phyloP scores from a whole-genome alignment of 2,329 filamentous ascomycete genomes.

The Colletotrichum graminicola region DNA sequence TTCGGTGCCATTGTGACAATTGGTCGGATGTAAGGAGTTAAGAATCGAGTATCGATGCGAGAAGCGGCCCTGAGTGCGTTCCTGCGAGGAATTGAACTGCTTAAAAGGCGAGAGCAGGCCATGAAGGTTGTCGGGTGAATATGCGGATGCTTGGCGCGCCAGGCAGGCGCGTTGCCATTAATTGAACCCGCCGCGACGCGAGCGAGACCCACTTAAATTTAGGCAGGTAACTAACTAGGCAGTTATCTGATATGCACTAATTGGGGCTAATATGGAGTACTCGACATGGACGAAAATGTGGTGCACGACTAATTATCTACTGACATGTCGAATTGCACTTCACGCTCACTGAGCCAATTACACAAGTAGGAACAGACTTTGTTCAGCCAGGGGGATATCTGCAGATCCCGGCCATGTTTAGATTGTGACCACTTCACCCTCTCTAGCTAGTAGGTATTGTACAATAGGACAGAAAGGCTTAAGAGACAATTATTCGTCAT shows the following conservation, averaged over 20 bases:
- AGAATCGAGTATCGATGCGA: constrained; percentile 10
- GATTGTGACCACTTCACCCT: constrained; percentile 41
- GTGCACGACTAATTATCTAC: background rate
- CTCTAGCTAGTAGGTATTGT: constrained; percentile 44
- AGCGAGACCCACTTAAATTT: constrained; percentile 22
- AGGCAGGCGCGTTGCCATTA: constrained; percentile 56
- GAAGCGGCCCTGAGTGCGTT: constrained; percentile 18
- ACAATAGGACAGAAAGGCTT: constrained; percentile 42
- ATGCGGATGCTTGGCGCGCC: constrained; percentile 51
- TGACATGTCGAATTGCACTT: background rate
- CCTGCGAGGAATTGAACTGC: constrained; percentile 25
- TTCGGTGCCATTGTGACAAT: constrained; percentile 64
- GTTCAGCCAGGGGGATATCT: constrained; percentile 39
- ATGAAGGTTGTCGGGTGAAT: constrained; percentile 36
- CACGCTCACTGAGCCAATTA: background rate
- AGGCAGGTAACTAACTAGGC: constrained; percentile 6
- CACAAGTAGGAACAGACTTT: background rate
- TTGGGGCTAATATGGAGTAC: constrained; percentile 5
- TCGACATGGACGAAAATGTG: background rate
- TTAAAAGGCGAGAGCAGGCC: constrained; percentile 28
- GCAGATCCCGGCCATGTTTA: constrained; percentile 40
- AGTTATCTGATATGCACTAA: constrained; percentile 8
- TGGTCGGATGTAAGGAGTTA: constrained; percentile 7
- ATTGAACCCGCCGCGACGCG: constrained; percentile 45
- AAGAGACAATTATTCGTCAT: constrained; percentile 41